These are phyloP conservation scores for Filosporella fistucella DNA, from an alignment of 495 filamentous ascomycete genomes.

Conservation along the genomic window DNA sequence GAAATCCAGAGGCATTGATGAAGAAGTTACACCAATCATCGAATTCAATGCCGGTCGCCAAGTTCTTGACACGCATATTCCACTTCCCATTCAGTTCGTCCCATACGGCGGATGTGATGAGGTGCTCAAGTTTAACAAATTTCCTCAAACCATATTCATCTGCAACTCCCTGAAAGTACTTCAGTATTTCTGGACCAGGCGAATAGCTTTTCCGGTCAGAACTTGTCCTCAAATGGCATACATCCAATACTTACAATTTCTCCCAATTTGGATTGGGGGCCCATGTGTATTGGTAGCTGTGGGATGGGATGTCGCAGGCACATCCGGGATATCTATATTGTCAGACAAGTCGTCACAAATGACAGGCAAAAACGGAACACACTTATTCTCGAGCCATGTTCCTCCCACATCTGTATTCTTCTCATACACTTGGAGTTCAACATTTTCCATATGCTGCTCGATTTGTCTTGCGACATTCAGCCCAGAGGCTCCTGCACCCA, in stretches of 20 bases:
- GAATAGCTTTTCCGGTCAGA: conserved; percentile 52
- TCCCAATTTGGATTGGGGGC: conserved; percentile 54
- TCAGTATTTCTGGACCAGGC: conserved; percentile 45
- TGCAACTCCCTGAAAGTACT: conserved; percentile 48
- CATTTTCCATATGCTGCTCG: conserved; percentile 12
- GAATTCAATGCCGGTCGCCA: conserved; percentile 37
- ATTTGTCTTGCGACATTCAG: conserved; percentile 33
- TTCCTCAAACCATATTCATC: conserved; percentile 42
- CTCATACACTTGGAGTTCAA: conserved; percentile 61
- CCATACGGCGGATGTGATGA: conserved; percentile 44
- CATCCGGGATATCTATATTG: conserved; percentile 18
- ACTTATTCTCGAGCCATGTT: conserved; percentile 52
- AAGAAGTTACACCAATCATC: conserved; percentile 50
- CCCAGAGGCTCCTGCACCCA: conserved; percentile 46
- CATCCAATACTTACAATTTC: conserved; percentile 27
- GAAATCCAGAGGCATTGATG: conserved; percentile 31
- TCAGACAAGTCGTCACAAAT: no score
- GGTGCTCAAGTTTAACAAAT: conserved; percentile 34
- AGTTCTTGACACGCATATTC: conserved; percentile 29
- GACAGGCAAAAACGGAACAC: no score
- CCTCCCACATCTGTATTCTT: conserved; percentile 67
- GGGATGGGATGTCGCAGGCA: conserved; percentile 1
- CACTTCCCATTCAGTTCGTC: conserved; percentile 39
- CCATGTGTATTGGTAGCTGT: conserved; percentile 29
- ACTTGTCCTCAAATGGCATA: not conserved